Evolutionary conservation across 768 basidiomycete genomes (phyloP), one percentile per base, ranked within the genome.

Genomic region (Hygrocybe punicea): DNA sequence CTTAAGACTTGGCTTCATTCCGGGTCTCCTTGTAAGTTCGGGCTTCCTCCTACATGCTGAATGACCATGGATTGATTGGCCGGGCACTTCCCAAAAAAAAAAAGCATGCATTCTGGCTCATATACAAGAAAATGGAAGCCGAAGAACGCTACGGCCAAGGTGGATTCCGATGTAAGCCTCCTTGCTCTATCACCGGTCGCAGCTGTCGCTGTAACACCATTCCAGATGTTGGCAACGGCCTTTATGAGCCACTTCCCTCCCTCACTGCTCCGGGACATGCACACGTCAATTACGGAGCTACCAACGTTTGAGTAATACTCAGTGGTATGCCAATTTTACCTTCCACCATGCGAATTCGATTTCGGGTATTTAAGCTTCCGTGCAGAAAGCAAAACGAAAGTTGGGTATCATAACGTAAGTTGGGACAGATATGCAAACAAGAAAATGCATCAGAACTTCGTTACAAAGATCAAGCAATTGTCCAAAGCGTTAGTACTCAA

Each of bases 111-210:
- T 92, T 93, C 75, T 93, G 88, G 88, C 79, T 95, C 52, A 92
- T 93, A 56, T 93, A 93, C 75, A 87, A 81, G 81, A 89, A 87
- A 81, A 92, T 92, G 81, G 80, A 89, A 63, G 93, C 91, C 0
- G 89, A 91, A 64, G 90, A 91, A 64, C 79, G 77, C 40, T 95
- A 90, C 65, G 92, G 92, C 11, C 72, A 67, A 5, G 90, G 89
- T 17, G 87, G 87, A 33, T 93, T 84, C 76, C 70, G 78, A 51
- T 93, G 91, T 91, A 80, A 8, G 25, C 48, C 39, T 36, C 19
- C 19, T 23, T 36, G 19, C 52, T 4, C 23, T 40, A n/a, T n/a
- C n/a, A n/a, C 29, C 33, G 7, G 11, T 25, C 29, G 25, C 17
- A 9, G 7, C 36, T 34, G 19, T 21, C 29, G 24, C 52, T 42